These are phyloP conservation scores for Aphanomyces euteiches DNA, from an alignment of 352 stramenopile genomes.

Conservation along the genomic window DNA sequence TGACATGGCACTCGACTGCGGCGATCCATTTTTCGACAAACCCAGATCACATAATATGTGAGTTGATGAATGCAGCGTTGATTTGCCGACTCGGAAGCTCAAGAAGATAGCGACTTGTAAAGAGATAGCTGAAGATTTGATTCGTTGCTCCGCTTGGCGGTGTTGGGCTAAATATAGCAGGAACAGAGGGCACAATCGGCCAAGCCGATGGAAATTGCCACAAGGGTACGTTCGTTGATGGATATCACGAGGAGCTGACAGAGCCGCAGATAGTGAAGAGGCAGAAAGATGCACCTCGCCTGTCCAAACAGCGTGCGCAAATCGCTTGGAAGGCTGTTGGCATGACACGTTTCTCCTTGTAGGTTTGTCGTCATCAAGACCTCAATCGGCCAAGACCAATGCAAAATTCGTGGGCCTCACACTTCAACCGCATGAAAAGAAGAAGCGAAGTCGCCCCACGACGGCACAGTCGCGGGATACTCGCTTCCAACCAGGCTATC, in stretches of 20 bases:
- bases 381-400: slow-evolving; percentile 9
- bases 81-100: too few species aligned
- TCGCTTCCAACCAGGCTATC: slow-evolving; percentile 1
- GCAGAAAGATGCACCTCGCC: neutral
- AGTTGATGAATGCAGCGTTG: too few species aligned
- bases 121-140: too few species aligned
- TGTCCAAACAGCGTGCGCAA: neutral
- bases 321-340: neutral
- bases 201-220: slow-evolving; percentile 6
- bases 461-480: neutral
- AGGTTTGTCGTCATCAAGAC: neutral
- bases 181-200: neutral
- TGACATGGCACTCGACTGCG: too few species aligned
- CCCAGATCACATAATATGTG: too few species aligned
- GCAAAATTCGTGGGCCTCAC: slow-evolving; percentile 3
- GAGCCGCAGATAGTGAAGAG: neutral
- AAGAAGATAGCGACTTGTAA: too few species aligned
- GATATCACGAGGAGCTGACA: neutral
- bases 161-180: too few species aligned
- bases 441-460: slow-evolving; percentile 8
- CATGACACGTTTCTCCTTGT: neutral
- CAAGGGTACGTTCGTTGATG: neutral
- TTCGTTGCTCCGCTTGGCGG: too few species aligned
- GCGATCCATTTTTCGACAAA: too few species aligned
- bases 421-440: slow-evolving; percentile 1